A percentile compares a stretch with the other conserved stretches of the same genome.
Conservation (phyloP, 83 land plant genomes). For the Picea abies region DNA sequence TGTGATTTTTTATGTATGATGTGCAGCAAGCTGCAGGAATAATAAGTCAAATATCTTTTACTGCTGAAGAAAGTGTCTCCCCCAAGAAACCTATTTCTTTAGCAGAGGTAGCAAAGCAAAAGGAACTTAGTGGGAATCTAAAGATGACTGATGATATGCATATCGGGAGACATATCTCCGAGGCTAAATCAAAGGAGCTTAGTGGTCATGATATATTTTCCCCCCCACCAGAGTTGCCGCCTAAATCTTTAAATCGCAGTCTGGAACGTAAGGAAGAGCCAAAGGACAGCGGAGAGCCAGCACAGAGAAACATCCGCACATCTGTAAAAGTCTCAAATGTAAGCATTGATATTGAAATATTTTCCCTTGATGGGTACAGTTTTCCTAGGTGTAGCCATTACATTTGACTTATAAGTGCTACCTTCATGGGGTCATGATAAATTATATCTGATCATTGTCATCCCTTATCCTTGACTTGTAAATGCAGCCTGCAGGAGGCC, state of each 20-base stretch:
- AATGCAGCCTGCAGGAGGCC: constrained; percentile 84
- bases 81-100: constrained; percentile 83
- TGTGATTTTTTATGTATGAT: not conserved
- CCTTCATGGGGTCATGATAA: not conserved
- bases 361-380: not conserved
- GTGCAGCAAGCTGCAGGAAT: constrained; percentile 60
- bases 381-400: not conserved
- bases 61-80: constrained; percentile 57
- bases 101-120: constrained; percentile 92
- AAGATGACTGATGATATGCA: constrained; percentile 53
- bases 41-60: constrained; percentile 27
- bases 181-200: constrained; percentile 71
- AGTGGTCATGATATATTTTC: constrained; percentile 78
- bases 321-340: constrained; percentile 94
- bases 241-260: constrained; percentile 33
- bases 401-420: not conserved
- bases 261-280: constrained; percentile 43
- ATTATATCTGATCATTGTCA: not conserved
- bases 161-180: constrained; percentile 49
- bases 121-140: constrained; percentile 74
- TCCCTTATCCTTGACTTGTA: not conserved
- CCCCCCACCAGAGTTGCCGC: constrained; percentile 61
- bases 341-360: constrained; percentile 24
- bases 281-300: constrained; percentile 59
- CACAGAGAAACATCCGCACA: constrained; percentile 62